Percentiles rank a stretch among this genome's conserved stretches.
These are phyloP conservation scores for Neurospora sp. DNA, from an alignment of 495 filamentous ascomycete genomes.

Conservation along the genomic window DNA sequence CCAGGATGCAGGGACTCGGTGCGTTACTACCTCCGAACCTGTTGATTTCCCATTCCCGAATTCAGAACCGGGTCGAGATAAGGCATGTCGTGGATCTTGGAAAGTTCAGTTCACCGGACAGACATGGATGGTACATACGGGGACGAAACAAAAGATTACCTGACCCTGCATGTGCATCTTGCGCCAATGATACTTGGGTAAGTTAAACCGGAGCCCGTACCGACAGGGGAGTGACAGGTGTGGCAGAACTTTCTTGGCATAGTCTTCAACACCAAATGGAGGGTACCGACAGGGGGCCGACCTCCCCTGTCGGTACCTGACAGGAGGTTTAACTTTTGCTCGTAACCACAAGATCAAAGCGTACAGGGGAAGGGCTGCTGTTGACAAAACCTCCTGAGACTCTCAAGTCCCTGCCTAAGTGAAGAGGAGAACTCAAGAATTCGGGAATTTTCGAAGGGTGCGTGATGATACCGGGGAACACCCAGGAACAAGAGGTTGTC, in stretches of 20 bases:
- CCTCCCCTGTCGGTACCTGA: too few relatives aligned
- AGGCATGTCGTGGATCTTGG: not conserved
- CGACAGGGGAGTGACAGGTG: too few relatives aligned
- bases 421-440: not conserved
- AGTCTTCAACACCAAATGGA: too few relatives aligned
- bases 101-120: not conserved
- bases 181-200: not conserved
- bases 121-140: not conserved
- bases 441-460: not conserved
- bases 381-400: not conserved
- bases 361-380: not conserved
- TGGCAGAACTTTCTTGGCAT: too few relatives aligned
- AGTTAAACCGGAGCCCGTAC: too few relatives aligned
- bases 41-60: not conserved
- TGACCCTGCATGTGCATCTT: not conserved
- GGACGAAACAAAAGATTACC: not conserved
- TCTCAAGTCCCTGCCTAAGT: not conserved
- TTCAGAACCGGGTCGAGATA: not conserved
- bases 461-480: not conserved
- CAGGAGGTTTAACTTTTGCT: too few relatives aligned
- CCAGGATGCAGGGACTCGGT: not conserved
- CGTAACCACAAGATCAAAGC: not conserved
- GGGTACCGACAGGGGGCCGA: too few relatives aligned
- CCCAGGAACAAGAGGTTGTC: not conserved
- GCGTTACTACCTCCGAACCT: not conserved